Evolutionary conservation across 176 grass and related monocot species (phyloP), one percentile per base, ranked within the genome.

Genomic region (Rhynchospora breviuscula): DNA sequence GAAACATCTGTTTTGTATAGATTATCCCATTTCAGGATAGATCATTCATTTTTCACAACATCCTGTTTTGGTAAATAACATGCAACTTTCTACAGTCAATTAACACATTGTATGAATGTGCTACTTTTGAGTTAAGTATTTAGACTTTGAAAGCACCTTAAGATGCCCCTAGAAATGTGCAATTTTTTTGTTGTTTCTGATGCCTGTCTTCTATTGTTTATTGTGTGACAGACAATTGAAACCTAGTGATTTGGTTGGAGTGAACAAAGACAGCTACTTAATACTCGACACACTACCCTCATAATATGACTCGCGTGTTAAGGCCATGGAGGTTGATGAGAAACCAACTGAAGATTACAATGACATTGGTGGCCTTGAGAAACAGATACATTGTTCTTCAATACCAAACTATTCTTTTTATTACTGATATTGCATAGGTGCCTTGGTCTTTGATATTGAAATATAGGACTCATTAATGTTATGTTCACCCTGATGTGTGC

Each of bases 291-390:
- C 92, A 2, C 83, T 92, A 68, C 94, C 94, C 10, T 94, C 88
- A 62, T 88, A 94, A 80, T 94, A 97, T 86, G 94, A 97, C 64
- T 97, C 94, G 7, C 84, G 88, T 31, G 91, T 92, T 10, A 97
- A 97, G 88, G 92, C 87, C 74, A 94, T 97, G 94, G 92, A 97
- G 81, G 91, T 90, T 31, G 90, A 97, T 88, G 94, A 97, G 87
- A 97, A 97, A 62, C 94, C 94, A 21, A 97, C 88, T 0, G 90
- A 97, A 85, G 91, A 94, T 85, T 97, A 97, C 84, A 97, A 94
- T 90, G 92, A 97, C 59, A 90, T 97, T 59, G 94, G 94, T 65
- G 94, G 94, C 33, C 94, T 94, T 71, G 94, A 97, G 52, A 94
- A 97, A 67, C 85, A 97, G 91, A 91, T 97, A 89, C 51, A 63